These are phyloP conservation scores for Camelina laxa DNA, from an alignment of 345 rosid genomes.

Conservation along the genomic window DNA sequence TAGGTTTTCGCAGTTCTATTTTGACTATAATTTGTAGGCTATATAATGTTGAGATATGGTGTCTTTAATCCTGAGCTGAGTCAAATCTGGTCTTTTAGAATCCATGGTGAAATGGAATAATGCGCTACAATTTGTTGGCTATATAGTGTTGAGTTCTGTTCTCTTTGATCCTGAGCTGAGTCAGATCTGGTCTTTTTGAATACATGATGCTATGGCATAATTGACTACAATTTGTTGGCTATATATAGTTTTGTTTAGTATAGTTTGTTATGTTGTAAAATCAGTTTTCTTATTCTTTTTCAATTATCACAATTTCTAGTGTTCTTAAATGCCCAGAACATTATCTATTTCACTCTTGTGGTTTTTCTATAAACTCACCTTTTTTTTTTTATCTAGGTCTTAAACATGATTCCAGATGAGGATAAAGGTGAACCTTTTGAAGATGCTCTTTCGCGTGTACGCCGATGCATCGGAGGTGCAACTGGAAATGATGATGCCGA, in stretches of 20 bases:
- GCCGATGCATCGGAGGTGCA: constrained; percentile 83
- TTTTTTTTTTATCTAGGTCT: constrained; percentile 55
- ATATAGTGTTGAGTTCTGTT: background rate
- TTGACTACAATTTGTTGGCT: background rate
- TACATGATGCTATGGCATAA: background rate
- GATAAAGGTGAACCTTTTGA: constrained; percentile 80
- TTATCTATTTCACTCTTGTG: background rate
- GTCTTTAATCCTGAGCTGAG: constrained; percentile 6
- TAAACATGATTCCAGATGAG: constrained; percentile 77
- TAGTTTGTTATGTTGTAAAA: background rate
- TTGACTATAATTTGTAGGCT: background rate
- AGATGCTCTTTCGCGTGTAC: constrained; percentile 86
- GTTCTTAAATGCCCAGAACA: background rate
- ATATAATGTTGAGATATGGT: background rate
- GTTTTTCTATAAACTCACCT: background rate
- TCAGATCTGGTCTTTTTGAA: too few relatives aligned
- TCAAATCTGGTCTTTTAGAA: too few relatives aligned
- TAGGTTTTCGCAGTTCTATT: background rate
- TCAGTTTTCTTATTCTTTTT: background rate
- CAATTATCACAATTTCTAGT: constrained; percentile 20
- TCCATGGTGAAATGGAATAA: too few relatives aligned
- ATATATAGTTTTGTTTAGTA: background rate
- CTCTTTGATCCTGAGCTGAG: constrained; percentile 3
- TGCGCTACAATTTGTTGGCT: background rate
- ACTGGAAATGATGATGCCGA: constrained; percentile 75